These are phyloP conservation scores for Eucalyptus erythrocorys DNA, from an alignment of 345 rosid species.

Conservation along the genomic window DNA sequence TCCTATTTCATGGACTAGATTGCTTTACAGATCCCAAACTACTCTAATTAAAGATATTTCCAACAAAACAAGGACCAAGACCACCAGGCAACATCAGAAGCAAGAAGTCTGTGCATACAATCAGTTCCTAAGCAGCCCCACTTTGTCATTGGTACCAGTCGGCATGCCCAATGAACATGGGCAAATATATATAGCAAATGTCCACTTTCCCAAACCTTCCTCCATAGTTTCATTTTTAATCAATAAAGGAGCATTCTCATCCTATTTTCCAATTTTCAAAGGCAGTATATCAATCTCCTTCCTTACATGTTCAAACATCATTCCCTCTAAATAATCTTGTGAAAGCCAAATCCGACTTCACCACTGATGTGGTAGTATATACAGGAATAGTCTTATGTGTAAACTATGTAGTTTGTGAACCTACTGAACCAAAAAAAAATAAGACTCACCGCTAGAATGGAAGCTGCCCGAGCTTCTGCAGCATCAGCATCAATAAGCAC, in stretches of 20 bases:
- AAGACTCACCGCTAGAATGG: slow-evolving; percentile 84
- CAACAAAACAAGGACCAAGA: not conserved
- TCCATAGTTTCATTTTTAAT: not conserved
- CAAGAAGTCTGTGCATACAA: not conserved
- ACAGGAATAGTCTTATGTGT: not conserved
- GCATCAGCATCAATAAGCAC: slow-evolving; percentile 86
- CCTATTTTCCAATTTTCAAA: not conserved
- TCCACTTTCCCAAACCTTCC: not conserved
- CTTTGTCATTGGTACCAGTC: not conserved
- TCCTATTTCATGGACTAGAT: not conserved
- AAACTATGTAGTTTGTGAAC: not conserved
- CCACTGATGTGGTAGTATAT: not conserved
- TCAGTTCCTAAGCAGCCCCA: not conserved
- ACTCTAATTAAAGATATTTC: not conserved
- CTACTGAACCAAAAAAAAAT: not conserved
- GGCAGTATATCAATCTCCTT: not conserved
- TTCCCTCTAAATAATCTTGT: not conserved
- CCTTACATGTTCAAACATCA: not conserved
- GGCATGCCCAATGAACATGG: not conserved
- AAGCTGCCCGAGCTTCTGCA: slow-evolving; percentile 94
- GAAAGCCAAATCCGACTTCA: not conserved
- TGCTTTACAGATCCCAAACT: not conserved
- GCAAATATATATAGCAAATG: not conserved
- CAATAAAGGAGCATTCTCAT: not conserved
- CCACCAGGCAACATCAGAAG: not conserved